Percentiles rank a stretch among this genome's conserved stretches.
phyloP scores from a whole-genome alignment of 106 monocot genomes.

The Chionographis japonica region DNA sequence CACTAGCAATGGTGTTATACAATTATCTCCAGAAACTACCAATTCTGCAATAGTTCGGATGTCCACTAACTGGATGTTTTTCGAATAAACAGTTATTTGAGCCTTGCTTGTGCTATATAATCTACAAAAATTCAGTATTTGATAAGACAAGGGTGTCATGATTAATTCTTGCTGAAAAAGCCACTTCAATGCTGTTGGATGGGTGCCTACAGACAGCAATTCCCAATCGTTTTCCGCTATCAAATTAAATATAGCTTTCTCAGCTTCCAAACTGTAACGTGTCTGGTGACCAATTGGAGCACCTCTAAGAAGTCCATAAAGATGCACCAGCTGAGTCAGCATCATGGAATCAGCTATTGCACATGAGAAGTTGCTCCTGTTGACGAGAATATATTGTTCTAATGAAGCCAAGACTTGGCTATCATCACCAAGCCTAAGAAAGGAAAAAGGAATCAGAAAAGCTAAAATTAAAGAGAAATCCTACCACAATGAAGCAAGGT shows the following conservation, averaged over 20 bases:
- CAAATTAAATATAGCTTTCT: slow-evolving; percentile 59
- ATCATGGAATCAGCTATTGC: slow-evolving; percentile 37
- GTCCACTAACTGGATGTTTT: slow-evolving; percentile 26
- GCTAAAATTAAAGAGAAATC: neutral
- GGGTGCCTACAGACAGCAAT: slow-evolving; percentile 52
- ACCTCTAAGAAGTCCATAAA: slow-evolving; percentile 64
- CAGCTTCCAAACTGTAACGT: slow-evolving; percentile 68
- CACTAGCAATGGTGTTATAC: slow-evolving; percentile 39
- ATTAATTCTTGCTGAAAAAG: slow-evolving; percentile 70
- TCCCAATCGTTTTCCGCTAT: slow-evolving; percentile 58
- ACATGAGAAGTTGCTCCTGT: slow-evolving; percentile 39
- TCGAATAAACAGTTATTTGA: slow-evolving; percentile 24
- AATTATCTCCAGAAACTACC: slow-evolving; percentile 54
- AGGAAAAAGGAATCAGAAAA: neutral
- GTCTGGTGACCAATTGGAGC: slow-evolving; percentile 8
- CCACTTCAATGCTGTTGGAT: slow-evolving; percentile 80
- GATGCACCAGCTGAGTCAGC: slow-evolving; percentile 61
- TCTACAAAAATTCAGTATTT: slow-evolving; percentile 71
- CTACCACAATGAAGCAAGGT: slow-evolving; percentile 2
- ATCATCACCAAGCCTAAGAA: slow-evolving; percentile 59
- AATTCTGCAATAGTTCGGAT: slow-evolving; percentile 64
- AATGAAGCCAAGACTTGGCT: slow-evolving; percentile 72
- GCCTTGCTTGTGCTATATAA: slow-evolving; percentile 22
- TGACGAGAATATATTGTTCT: slow-evolving; percentile 85
- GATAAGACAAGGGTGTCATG: slow-evolving; percentile 31